These are phyloP conservation scores for Limnanthes douglasii DNA, from an alignment of 345 rosid species.

Conservation along the genomic window DNA sequence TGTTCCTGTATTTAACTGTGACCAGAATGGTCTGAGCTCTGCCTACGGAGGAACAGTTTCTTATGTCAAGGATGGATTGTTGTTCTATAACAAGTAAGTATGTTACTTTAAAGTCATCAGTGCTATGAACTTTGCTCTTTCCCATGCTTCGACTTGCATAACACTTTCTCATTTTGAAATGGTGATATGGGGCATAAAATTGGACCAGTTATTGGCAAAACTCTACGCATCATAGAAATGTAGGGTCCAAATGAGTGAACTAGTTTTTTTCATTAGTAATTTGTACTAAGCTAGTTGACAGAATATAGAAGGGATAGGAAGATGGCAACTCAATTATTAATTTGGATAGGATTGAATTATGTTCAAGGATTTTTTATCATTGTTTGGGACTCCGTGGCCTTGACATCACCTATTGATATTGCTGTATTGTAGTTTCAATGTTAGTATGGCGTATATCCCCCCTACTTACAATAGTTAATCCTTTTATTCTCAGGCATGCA, in stretches of 20 bases:
- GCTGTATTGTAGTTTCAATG: too few relatives aligned
- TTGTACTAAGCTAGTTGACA: conserved; percentile 3
- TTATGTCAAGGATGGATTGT: conserved; percentile 72
- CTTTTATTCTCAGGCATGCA: conserved; percentile 43
- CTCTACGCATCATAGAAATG: too few relatives aligned
- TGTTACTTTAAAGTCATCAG: not conserved
- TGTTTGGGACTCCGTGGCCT: too few relatives aligned
- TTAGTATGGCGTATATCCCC: not conserved
- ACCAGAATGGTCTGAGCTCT: conserved; percentile 46
- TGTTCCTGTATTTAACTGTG: conserved; percentile 52
- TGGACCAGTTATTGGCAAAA: too few relatives aligned
- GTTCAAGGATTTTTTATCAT: too few relatives aligned
- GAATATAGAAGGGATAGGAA: too few relatives aligned
- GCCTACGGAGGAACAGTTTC: conserved; percentile 50
- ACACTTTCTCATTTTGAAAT: not conserved
- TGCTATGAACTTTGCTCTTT: not conserved
- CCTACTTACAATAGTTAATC: conserved; percentile 3
- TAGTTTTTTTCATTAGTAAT: conserved; percentile 1
- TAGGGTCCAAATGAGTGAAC: conserved; percentile 11
- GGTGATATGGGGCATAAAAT: too few relatives aligned
- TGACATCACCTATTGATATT: too few relatives aligned
- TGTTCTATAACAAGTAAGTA: conserved; percentile 86
- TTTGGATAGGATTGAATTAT: too few relatives aligned
- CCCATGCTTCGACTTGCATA: conserved; percentile 5
- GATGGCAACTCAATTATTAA: too few relatives aligned